Evolutionary conservation across 768 basidiomycete genomes (phyloP).

Genomic region (Amanita polypyramis): DNA sequence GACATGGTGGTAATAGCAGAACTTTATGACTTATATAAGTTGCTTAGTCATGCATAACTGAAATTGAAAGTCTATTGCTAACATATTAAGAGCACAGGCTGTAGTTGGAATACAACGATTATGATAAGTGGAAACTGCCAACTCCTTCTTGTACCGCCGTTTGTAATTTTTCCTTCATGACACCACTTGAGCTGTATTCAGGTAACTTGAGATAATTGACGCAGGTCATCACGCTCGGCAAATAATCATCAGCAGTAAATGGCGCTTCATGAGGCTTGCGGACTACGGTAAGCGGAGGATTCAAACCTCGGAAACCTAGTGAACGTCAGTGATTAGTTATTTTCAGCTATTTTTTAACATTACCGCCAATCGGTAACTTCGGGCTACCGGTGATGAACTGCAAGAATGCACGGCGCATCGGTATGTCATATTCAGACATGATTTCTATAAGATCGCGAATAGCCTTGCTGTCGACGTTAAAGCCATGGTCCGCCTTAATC

Average conservation of each 20-base stretch:
- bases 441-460: conserved; percentile 82
- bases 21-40: neutral
- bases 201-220: conserved; percentile 95
- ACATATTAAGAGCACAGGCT: neutral
- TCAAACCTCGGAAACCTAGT: conserved; percentile 87
- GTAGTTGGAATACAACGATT: conserved; percentile 20
- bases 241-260: conserved; percentile 84
- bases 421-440: conserved; percentile 69
- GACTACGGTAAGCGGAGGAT: conserved; percentile 91
- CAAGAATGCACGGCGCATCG: conserved; percentile 75
- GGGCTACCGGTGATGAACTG: conserved; percentile 98
- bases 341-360: conserved; percentile 16
- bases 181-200: conserved; percentile 81
- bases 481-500: conserved; percentile 96
- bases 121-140: conserved; percentile 96
- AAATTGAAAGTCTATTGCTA: neutral
- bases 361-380: conserved; percentile 91
- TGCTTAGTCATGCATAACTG: neutral
- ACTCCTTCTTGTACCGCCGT: conserved; percentile 89
- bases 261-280: conserved; percentile 93
- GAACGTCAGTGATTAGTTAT: neutral
- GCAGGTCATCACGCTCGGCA: conserved; percentile 98
- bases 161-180: conserved; percentile 75
- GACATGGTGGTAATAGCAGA: conserved; percentile 44
- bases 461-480: conserved; percentile 88